Conservation (phyloP, 441 rosid genomes). For the Hura crepitans region DNA sequence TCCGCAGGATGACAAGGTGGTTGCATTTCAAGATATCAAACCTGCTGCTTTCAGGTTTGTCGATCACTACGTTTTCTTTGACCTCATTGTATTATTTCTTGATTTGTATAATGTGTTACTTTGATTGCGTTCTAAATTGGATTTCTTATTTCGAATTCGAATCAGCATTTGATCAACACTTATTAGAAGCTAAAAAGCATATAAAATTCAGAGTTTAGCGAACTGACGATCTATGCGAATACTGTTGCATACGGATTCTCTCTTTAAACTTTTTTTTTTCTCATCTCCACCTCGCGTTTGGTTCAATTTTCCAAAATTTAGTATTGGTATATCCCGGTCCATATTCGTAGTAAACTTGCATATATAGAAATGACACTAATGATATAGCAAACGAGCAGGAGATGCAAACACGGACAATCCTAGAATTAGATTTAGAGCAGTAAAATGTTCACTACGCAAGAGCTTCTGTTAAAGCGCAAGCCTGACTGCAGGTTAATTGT, state of each 20-base stretch:
- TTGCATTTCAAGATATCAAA: conserved; percentile 79
- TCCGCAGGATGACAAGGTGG: conserved; percentile 71
- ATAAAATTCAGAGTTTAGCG: not conserved
- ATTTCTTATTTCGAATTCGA: not conserved
- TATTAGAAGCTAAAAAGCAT: not conserved
- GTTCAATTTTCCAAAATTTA: too few relatives aligned
- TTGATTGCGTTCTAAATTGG: not conserved
- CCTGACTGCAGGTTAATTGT: not conserved
- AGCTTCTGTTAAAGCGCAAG: not conserved
- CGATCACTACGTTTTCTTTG: not conserved
- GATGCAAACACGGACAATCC: not conserved
- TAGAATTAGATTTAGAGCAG: not conserved
- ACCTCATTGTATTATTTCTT: not conserved
- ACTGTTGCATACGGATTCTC: not conserved
- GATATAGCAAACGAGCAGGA: not conserved
- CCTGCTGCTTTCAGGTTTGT: conserved; percentile 81
- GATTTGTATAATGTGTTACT: not conserved
- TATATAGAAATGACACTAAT: not conserved
- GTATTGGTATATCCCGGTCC: not conserved
- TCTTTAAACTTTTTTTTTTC: not conserved
- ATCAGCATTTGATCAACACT: not conserved
- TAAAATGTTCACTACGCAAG: not conserved
- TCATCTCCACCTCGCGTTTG: too few relatives aligned
- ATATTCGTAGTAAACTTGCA: not conserved
- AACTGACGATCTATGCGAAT: not conserved